A percentile compares a stretch with the other conserved stretches of the same genome.
phyloP scores from a whole-genome alignment of 768 basidiomycete species.

The Tricholoma saponaceum region DNA sequence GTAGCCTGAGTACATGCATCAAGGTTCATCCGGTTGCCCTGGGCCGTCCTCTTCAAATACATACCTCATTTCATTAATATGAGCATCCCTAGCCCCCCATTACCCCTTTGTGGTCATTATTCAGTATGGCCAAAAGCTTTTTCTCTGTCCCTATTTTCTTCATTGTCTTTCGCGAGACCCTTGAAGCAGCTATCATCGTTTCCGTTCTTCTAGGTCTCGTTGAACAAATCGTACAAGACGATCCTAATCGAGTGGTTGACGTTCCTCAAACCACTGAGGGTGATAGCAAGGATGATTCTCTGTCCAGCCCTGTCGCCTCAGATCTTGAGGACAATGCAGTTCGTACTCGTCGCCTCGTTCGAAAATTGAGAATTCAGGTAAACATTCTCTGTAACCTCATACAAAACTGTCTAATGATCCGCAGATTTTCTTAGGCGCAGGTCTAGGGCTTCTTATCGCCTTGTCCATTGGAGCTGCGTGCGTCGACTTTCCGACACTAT shows the following conservation, averaged over 20 bases:
- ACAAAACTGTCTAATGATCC: background rate
- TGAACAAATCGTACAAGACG: slow-evolving; percentile 69
- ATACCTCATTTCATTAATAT: too few relatives aligned
- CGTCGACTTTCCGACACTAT: slow-evolving; percentile 9
- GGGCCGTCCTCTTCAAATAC: too few relatives aligned
- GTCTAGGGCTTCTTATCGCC: slow-evolving; percentile 72
- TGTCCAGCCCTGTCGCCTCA: slow-evolving; percentile 17
- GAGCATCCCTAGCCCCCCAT: slow-evolving; percentile 1
- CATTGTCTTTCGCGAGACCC: slow-evolving; percentile 92
- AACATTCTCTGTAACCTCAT: background rate
- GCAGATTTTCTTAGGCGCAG: slow-evolving; percentile 76
- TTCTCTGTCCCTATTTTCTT: slow-evolving; percentile 95
- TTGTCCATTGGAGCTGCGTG: slow-evolving; percentile 80
- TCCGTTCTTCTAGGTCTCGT: slow-evolving; percentile 88
- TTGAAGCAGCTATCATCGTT: slow-evolving; percentile 90
- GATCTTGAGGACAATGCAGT: slow-evolving; percentile 23
- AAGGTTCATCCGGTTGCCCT: too few relatives aligned
- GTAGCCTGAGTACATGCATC: too few relatives aligned
- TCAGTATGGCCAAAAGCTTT: slow-evolving; percentile 62
- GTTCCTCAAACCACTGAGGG: slow-evolving; percentile 6
- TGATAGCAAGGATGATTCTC: slow-evolving; percentile 24
- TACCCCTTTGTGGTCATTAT: slow-evolving; percentile 8
- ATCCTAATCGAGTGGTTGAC: slow-evolving; percentile 17
- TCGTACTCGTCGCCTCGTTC: slow-evolving; percentile 44
- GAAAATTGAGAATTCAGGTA: slow-evolving; percentile 70